Evolutionary conservation across 257 asterid species (phyloP).

Genomic region (Sherardia arvensis): DNA sequence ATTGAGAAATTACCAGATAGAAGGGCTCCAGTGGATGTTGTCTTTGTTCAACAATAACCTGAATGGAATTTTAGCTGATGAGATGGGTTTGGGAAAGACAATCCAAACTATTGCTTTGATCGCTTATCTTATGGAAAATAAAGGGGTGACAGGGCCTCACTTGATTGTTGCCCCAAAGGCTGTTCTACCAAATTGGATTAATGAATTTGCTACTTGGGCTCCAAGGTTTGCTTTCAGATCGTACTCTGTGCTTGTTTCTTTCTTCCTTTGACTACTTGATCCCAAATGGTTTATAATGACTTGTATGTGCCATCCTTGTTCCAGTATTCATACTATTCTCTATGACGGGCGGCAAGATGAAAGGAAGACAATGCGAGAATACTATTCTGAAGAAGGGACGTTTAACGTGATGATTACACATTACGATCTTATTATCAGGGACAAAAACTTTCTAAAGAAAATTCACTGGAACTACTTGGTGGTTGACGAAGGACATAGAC

Average conservation of each 20-base stretch:
- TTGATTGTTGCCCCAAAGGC: constrained; percentile 99
- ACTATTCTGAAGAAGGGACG: constrained; percentile 85
- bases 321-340: constrained; percentile 72
- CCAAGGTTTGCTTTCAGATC: constrained; percentile 45
- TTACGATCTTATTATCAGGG: constrained; percentile 94
- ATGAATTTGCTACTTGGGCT: constrained; percentile 89
- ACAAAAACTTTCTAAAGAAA: constrained; percentile 80
- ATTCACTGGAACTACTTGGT: constrained; percentile 89
- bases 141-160: constrained; percentile 94
- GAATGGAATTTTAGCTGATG: constrained; percentile 97
- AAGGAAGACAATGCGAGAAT: constrained; percentile 89
- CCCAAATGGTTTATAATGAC: neutral
- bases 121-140: constrained; percentile 92
- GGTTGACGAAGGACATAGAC: constrained; percentile 97
- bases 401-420: constrained; percentile 90
- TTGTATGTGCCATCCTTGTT: neutral
- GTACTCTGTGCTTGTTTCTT: constrained; percentile 1
- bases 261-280: neutral
- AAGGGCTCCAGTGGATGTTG: constrained; percentile 99
- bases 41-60: constrained; percentile 92
- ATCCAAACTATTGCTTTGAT: constrained; percentile 90
- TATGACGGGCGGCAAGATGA: constrained; percentile 95
- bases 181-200: constrained; percentile 93
- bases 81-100: constrained; percentile 98
- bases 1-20: constrained; percentile 78